Conservation (phyloP, 352 stramenopile genomes). For the Globisporangium takayamanum region DNA sequence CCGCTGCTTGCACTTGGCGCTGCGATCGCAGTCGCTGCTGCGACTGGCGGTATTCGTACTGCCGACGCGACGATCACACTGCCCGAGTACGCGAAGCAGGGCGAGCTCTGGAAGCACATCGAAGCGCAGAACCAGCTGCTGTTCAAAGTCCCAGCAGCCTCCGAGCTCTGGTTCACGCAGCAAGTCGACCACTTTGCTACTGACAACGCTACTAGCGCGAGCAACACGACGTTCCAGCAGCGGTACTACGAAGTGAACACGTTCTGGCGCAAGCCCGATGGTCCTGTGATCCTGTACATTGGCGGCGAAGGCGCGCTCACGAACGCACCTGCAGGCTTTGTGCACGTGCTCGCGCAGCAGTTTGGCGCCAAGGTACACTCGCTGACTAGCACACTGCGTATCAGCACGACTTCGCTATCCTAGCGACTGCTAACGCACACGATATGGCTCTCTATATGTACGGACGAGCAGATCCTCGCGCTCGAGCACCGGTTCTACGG, state of each 20-base stretch:
- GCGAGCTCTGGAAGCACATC: conserved; percentile 44
- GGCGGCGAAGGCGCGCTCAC: conserved; percentile 70
- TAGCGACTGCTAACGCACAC: background rate
- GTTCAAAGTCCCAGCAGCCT: conserved; percentile 24
- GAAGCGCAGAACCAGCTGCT: conserved; percentile 42
- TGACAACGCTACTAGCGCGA: background rate
- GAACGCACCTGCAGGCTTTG: conserved; percentile 51
- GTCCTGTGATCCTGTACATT: conserved; percentile 81
- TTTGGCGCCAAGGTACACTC: conserved; percentile 60
- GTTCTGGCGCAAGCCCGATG: conserved; percentile 43
- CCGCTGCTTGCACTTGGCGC: background rate
- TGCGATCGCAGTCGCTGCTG: background rate
- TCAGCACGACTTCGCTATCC: background rate
- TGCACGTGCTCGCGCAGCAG: conserved; percentile 65
- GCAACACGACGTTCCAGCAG: conserved; percentile 53
- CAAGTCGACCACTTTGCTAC: conserved; percentile 51
- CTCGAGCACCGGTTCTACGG: conserved; percentile 88
- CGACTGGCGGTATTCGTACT: no score
- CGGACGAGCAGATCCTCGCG: conserved; percentile 45
- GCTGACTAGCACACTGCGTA: background rate
- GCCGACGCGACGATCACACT: conserved; percentile 15
- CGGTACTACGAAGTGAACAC: conserved; percentile 71
- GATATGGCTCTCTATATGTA: background rate
- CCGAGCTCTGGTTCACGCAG: conserved; percentile 64
- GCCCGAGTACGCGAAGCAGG: conserved; percentile 37